Evolutionary conservation across 208 protist species (phyloP), one percentile per base, ranked within the genome.

Genomic region (Eutreptiella sp.): DNA sequence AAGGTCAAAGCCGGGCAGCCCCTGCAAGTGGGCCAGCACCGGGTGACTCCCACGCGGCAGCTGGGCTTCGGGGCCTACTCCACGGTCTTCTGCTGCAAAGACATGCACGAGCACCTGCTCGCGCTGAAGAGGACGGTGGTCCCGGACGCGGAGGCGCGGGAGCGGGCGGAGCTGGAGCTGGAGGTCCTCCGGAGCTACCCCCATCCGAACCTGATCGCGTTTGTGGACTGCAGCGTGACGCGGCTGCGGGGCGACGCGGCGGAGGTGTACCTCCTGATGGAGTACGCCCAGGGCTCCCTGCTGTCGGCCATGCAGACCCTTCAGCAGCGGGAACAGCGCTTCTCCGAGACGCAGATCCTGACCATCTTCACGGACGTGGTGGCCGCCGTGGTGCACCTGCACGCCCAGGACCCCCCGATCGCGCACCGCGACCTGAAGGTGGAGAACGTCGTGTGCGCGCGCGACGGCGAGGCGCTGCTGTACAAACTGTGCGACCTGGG

Each of bases 401-500:
- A 57, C 50, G 28, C 14, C n/a, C 48, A 64, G 5, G 32, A 41
- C n/a, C 46, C 19, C 5, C 58, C 9, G 21, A 53, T 83, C 28
- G 59, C 77, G 14, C 77, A 83, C 43, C 46, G 77, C 16, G 77
- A 83, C 53, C 1, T 83, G 3, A 83, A 83, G 45, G 69, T 66
- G 1, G 77, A 83, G 28, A 83, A 83, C 45, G 38, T 64, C 21
- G 26, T 64, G 32, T 19, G 59, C 5, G 14, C 43, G n/a, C n/a
- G 16, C 14, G 50, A 64, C 34, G 5, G 47, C 11, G 4, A 63
- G 53, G 16, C 14, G 14, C 7, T 64, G 32, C 27, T 64, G 9
- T 97, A 88, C 55, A 94, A 94, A 62, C 70, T 98, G n/a, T 92
- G 84, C 55, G 94, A 97, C 73, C 96, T 97, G 66, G 75, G 83